Conservation (phyloP, 179 eudicot species). For the Spergularia azorica region DNA sequence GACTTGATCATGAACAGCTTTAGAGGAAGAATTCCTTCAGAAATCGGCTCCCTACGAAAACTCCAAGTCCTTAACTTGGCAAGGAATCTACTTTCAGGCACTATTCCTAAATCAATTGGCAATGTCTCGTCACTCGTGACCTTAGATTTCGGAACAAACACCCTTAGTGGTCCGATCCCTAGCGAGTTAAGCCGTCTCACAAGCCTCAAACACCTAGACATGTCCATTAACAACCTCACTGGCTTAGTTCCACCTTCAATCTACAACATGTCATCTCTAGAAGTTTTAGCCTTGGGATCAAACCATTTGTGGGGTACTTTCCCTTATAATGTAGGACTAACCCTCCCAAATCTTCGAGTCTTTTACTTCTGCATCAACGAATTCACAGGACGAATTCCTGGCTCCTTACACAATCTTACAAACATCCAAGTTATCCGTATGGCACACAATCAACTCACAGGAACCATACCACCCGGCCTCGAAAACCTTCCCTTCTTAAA, state of each 20-base stretch:
- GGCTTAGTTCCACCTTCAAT: conserved; percentile 47
- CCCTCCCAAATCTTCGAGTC: conserved; percentile 50
- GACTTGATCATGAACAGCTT: conserved; percentile 51
- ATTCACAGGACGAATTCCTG: conserved; percentile 59
- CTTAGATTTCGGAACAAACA: conserved; percentile 54
- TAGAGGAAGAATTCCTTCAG: conserved; percentile 42
- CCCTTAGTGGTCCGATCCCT: conserved; percentile 45
- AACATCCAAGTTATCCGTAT: conserved; percentile 47
- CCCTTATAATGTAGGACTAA: conserved; percentile 48
- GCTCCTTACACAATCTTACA: conserved; percentile 60
- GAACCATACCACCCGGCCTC: conserved; percentile 56
- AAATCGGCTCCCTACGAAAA: conserved; percentile 35
- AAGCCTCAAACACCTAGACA: conserved; percentile 42
- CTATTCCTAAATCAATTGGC: conserved; percentile 45
- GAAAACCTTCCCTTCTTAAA: conserved; percentile 53
- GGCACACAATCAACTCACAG: conserved; percentile 48
- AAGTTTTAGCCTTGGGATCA: conserved; percentile 41
- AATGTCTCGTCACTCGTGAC: conserved; percentile 43
- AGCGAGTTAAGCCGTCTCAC: conserved; percentile 34
- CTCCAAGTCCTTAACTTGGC: conserved; percentile 48
- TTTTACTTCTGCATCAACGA: conserved; percentile 50
- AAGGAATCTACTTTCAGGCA: conserved; percentile 40
- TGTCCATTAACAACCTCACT: conserved; percentile 48
- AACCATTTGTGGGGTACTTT: conserved; percentile 48
- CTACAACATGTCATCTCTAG: conserved; percentile 62